A percentile compares a stretch with the other conserved stretches of the same genome.
Evolutionary conservation across 176 grass and related monocot species (phyloP).

Genomic region (Tillandsia leiboldiana): DNA sequence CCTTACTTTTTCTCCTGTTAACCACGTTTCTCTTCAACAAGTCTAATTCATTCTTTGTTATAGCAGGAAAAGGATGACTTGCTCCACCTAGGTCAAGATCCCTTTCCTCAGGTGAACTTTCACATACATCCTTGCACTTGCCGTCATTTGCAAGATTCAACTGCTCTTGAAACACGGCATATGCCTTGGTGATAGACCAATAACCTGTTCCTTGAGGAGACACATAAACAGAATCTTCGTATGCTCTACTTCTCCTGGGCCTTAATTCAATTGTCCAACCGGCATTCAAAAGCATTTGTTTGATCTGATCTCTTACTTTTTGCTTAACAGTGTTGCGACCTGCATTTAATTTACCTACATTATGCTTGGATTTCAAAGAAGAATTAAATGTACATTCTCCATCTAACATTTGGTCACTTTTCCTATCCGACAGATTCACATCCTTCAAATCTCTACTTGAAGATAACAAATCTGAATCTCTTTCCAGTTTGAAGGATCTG

Average conservation of each 20-base stretch:
- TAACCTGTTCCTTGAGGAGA: conserved; percentile 69
- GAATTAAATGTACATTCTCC: conserved; percentile 13
- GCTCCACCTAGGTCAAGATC: conserved; percentile 14
- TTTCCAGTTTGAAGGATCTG: neutral
- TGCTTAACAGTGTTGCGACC: conserved; percentile 43
- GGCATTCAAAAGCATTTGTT: conserved; percentile 48
- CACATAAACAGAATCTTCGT: conserved; percentile 80
- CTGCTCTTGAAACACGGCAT: conserved; percentile 66
- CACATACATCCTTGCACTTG: conserved; percentile 13
- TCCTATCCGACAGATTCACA: neutral
- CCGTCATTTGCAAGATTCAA: conserved; percentile 28
- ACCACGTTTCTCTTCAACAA: conserved; percentile 80
- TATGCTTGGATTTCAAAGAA: conserved; percentile 20
- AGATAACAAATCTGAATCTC: neutral
- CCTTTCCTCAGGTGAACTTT: conserved; percentile 20
- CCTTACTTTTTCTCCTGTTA: conserved; percentile 49
- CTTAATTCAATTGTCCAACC: conserved; percentile 86
- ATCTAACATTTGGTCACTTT: neutral
- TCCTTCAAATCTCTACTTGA: neutral
- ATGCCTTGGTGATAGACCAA: conserved; percentile 98
- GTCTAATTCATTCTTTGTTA: conserved; percentile 59
- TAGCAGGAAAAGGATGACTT: conserved; percentile 18
- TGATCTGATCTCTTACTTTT: conserved; percentile 71
- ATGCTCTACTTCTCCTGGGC: conserved; percentile 54
- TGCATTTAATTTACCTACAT: conserved; percentile 37